A percentile compares a stretch with the other conserved stretches of the same genome.
Conservation (phyloP, 257 asterid genomes). For the Nicotiana tabacum region DNA sequence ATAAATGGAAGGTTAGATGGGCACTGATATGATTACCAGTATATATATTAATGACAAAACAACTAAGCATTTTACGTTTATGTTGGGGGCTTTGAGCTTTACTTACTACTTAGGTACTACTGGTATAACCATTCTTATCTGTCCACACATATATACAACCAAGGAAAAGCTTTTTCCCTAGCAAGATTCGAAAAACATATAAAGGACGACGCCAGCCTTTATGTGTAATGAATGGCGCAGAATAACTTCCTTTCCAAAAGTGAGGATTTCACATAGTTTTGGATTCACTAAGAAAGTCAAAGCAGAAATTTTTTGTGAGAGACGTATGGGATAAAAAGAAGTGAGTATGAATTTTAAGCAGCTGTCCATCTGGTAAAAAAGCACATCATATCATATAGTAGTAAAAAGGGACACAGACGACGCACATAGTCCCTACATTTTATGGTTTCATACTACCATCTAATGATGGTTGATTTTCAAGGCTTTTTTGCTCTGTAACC, state of each 20-base stretch:
- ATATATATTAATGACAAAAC: too few relatives aligned
- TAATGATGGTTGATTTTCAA: too few relatives aligned
- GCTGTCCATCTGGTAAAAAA: neutral
- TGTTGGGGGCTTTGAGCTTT: too few relatives aligned
- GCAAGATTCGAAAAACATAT: neutral
- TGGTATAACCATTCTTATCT: neutral
- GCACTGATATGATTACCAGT: too few relatives aligned
- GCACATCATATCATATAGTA: neutral
- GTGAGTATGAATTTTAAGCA: neutral
- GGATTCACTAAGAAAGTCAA: neutral
- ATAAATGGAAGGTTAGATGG: too few relatives aligned
- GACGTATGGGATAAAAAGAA: neutral
- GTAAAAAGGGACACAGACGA: too few relatives aligned
- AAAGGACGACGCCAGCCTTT: neutral
- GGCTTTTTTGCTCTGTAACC: too few relatives aligned
- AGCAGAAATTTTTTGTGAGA: neutral
- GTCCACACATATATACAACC: conserved; percentile 1
- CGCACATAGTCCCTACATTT: too few relatives aligned
- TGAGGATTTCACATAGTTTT: neutral
- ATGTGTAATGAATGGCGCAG: neutral
- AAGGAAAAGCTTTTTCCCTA: neutral
- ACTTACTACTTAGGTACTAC: too few relatives aligned
- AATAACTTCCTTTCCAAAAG: neutral
- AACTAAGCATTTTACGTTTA: too few relatives aligned
- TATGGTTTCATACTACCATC: too few relatives aligned